Percentiles rank a stretch among this genome's conserved stretches.
Evolutionary conservation across 2,329 filamentous ascomycete species (phyloP).

Genomic region (Cladophialophora yegresii): DNA sequence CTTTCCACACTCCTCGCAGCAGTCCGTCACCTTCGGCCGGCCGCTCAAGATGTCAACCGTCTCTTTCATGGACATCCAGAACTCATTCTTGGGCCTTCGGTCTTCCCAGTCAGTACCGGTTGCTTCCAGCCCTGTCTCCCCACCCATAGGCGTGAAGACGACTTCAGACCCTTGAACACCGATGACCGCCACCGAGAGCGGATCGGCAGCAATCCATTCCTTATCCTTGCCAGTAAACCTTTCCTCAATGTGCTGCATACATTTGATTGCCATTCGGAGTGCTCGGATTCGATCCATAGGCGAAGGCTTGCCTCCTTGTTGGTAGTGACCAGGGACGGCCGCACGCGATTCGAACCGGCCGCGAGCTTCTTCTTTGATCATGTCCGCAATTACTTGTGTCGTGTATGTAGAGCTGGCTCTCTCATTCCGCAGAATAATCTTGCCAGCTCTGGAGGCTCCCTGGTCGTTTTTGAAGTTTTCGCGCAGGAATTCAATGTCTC

Average conservation of each 20-base stretch:
- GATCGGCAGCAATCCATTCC: constrained; percentile 70
- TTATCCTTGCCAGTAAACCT: constrained; percentile 66
- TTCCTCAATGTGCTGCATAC: constrained; percentile 82
- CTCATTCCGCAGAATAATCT: constrained; percentile 95
- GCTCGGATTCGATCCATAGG: constrained; percentile 95
- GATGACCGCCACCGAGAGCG: constrained; percentile 76
- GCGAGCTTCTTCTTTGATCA: constrained; percentile 90
- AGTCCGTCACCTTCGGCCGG: constrained; percentile 52
- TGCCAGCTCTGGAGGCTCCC: constrained; percentile 85
- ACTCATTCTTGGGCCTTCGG: constrained; percentile 77
- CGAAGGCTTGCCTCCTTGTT: constrained; percentile 89
- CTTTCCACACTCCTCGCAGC: constrained; percentile 34
- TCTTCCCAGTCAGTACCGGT: constrained; percentile 92
- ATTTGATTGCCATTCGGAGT: constrained; percentile 88
- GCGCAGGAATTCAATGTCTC: constrained; percentile 86
- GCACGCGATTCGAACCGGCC: constrained; percentile 90
- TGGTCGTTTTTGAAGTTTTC: constrained; percentile 81
- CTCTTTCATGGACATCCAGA: constrained; percentile 79
- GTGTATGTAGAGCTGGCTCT: constrained; percentile 87
- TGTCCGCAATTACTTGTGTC: constrained; percentile 90
- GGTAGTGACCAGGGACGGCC: constrained; percentile 89
- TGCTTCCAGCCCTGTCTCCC: constrained; percentile 67
- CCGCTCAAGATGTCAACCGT: constrained; percentile 84
- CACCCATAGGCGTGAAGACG: constrained; percentile 76
- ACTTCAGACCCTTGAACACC: constrained; percentile 89